phyloP scores from a whole-genome alignment of 73 alveolate species.

The Breviolum minutum region DNA sequence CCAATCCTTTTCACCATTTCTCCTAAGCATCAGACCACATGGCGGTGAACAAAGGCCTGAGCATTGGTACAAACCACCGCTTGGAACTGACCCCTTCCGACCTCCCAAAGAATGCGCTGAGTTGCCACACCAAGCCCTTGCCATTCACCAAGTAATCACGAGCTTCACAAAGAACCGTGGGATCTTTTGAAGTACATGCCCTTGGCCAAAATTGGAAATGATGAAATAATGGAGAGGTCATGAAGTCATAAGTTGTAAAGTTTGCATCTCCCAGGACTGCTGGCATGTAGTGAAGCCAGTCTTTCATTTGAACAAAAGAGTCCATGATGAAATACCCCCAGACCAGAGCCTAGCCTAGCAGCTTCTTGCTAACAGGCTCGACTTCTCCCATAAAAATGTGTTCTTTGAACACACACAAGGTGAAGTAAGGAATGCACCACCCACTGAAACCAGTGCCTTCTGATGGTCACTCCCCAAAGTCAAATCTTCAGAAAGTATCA shows the following conservation, averaged over 20 bases:
- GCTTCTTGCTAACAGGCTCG: too few species aligned
- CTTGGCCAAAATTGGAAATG: neutral
- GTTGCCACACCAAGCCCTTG: constrained; percentile 58
- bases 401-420: too few species aligned
- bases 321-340: too few species aligned
- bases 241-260: too few species aligned
- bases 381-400: too few species aligned
- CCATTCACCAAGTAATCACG: constrained; percentile 86
- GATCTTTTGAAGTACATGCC: constrained; percentile 69
- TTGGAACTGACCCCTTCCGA: neutral
- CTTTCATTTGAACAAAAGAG: too few species aligned
- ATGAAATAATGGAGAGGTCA: neutral
- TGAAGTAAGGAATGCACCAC: too few species aligned
- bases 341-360: too few species aligned
- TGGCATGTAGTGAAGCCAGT: too few species aligned
- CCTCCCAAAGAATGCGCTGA: neutral
- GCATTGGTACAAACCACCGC: neutral
- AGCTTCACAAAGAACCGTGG: constrained; percentile 67
- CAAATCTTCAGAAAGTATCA: too few species aligned
- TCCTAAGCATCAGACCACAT: neutral
- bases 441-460: too few species aligned
- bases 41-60: constrained; percentile 47
- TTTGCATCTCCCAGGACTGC: neutral
- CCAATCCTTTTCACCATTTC: neutral
- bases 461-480: too few species aligned